Conservation (phyloP, 176 grass and related monocot species). For the Rhynchospora pubera region DNA sequence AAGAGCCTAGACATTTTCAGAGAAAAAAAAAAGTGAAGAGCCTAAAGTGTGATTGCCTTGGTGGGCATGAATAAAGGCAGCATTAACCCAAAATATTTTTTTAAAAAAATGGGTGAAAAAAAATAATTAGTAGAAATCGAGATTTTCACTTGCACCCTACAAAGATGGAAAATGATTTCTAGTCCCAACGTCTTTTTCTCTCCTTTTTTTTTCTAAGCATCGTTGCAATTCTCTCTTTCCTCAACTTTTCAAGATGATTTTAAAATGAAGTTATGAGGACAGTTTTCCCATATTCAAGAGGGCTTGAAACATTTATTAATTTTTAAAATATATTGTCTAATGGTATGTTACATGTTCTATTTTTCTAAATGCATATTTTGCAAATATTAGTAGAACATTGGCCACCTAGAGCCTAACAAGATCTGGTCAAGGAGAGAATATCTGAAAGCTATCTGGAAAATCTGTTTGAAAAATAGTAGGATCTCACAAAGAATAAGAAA, state of each 20-base stretch:
- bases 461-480: slow-evolving; percentile 15
- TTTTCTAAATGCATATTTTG: background rate
- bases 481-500: slow-evolving; percentile 10
- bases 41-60: too few species aligned
- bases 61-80: too few species aligned
- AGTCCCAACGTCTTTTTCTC: background rate
- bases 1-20: background rate
- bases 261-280: too few species aligned
- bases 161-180: background rate
- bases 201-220: background rate
- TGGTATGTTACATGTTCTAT: background rate
- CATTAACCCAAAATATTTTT: too few species aligned
- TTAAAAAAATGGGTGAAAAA: too few species aligned
- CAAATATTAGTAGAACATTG: background rate
- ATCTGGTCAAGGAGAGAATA: slow-evolving; percentile 1
- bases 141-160: background rate
- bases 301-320: background rate
- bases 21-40: too few species aligned
- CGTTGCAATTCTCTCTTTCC: background rate
- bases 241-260: background rate
- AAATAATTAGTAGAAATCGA: too few species aligned
- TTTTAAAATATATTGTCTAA: background rate
- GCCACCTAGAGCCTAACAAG: background rate
- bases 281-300: background rate
- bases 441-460: slow-evolving; percentile 12